Percentiles rank a stretch among this genome's conserved stretches.
phyloP scores from a whole-genome alignment of 768 basidiomycete genomes.

The Amanita inopinata region DNA sequence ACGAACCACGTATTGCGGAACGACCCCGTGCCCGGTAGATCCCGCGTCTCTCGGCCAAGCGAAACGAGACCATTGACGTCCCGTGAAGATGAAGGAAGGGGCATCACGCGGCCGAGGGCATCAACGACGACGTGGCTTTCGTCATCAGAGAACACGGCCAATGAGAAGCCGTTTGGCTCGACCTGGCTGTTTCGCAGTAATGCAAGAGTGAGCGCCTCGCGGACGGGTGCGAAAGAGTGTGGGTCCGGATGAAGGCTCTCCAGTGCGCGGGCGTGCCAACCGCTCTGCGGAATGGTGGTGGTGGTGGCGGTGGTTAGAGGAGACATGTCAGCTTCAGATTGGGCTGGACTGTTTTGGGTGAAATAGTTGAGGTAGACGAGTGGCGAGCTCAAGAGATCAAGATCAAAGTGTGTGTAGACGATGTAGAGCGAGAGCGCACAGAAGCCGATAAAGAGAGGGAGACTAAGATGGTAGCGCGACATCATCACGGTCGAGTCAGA shows the following conservation, averaged over 20 bases:
- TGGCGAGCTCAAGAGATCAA: neutral
- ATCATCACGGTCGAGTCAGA: too few species aligned
- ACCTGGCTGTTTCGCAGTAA: constrained; percentile 25
- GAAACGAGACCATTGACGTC: constrained; percentile 20
- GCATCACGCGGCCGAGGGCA: constrained; percentile 20
- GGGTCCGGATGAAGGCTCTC: constrained; percentile 19
- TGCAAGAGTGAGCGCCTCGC: constrained; percentile 18
- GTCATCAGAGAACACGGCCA: constrained; percentile 23
- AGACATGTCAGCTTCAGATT: too few species aligned
- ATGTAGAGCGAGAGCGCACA: neutral
- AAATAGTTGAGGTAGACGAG: neutral
- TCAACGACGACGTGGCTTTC: constrained; percentile 20
- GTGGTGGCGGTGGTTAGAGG: too few species aligned
- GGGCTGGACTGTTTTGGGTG: neutral
- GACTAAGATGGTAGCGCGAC: too few species aligned
- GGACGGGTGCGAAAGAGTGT: constrained; percentile 18
- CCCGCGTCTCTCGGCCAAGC: constrained; percentile 15
- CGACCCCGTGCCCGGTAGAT: constrained; percentile 18
- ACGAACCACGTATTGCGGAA: constrained; percentile 29
- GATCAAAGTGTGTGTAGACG: neutral
- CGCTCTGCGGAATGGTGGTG: constrained; percentile 12
- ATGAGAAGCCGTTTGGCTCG: constrained; percentile 26
- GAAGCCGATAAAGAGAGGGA: neutral
- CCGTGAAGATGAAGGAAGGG: constrained; percentile 13
- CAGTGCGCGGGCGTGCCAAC: constrained; percentile 22